These are phyloP conservation scores for Biscutella laevigata DNA, from an alignment of 441 rosid species.

Conservation along the genomic window DNA sequence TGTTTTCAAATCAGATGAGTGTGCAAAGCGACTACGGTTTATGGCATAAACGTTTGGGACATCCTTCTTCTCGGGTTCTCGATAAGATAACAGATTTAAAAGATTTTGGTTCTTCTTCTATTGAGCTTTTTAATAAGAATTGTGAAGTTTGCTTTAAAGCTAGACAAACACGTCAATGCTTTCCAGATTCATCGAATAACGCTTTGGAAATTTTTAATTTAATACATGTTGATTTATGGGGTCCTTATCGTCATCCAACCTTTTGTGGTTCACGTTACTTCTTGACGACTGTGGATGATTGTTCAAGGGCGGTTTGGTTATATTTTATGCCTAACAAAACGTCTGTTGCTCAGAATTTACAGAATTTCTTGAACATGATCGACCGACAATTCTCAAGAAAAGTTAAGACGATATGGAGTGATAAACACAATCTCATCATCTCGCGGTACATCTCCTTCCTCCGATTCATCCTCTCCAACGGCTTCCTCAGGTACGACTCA, in stretches of 20 bases:
- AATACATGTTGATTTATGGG: not conserved
- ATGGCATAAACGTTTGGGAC: not conserved
- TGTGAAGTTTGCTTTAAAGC: not conserved
- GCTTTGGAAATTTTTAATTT: not conserved
- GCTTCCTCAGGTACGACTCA: too few species aligned
- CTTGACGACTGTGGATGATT: not conserved
- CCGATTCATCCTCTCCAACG: too few species aligned
- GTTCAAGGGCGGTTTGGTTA: not conserved
- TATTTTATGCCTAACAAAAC: not conserved
- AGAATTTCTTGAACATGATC: not conserved
- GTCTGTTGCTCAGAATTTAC: not conserved
- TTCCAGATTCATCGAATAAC: not conserved
- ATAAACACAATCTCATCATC: not conserved
- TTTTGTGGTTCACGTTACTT: not conserved
- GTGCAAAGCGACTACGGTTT: not conserved
- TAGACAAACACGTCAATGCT: not conserved
- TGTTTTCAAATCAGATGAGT: not conserved
- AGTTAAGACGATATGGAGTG: not conserved
- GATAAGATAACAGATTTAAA: not conserved
- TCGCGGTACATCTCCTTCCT: too few species aligned
- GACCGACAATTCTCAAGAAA: not conserved
- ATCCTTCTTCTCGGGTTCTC: not conserved
- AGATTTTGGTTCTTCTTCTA: not conserved
- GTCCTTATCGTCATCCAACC: not conserved
- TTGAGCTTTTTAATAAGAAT: not conserved